Evolutionary conservation across 2,329 filamentous ascomycete genomes (phyloP), one percentile per base, ranked within the genome.

Genomic region (Colletotrichum musicola): DNA sequence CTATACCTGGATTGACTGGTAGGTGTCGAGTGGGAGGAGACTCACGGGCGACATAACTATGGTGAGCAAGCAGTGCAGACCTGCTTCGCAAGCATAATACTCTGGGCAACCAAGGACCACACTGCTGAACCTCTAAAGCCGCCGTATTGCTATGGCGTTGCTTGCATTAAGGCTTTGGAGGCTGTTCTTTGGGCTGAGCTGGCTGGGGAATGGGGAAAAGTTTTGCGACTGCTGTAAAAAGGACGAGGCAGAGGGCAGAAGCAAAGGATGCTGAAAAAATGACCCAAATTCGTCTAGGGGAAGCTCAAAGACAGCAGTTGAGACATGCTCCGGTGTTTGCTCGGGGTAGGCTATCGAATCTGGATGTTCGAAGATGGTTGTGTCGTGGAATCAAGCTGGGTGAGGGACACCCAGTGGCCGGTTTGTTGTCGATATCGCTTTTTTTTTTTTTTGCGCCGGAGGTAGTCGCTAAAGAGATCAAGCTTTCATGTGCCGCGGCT

Each of bases 21-120:
- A 35, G 13, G 18, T 27, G 42, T 6, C 5, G 30, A 35, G 13
- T 40, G 30, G 9, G 20, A 16, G 20, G 16, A 40, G 25, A 68
- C 67, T 56, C 58, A 69, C 67, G 46, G 67, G 46, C 67, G 67
- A 68, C 67, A 69, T 69, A 44, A 60, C 56, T 68, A 56, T 61
- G 63, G 56, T 68, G 56, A 68, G 58, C 35, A 51, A 58, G 62
- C 67, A 68, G 67, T 53, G 57, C 58, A 20, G 57, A 46, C 47
- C 25, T 47, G 27, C 62, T 44, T 53, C 58, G 46, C 67, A 62
- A 47, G 27, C 4, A 20, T 10, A n/a, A n/a, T 49, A 57, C 42
- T 46, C 35, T 60, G 27, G 20, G 22, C 27, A 44, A 50, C 38
- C 18, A 44, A 62, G 54, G 38, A 58, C 63, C 67, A 62, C 63